These are phyloP conservation scores for Moesziomyces antarcticus DNA, from an alignment of 1,284 basidiomycete species.

Conservation along the genomic window DNA sequence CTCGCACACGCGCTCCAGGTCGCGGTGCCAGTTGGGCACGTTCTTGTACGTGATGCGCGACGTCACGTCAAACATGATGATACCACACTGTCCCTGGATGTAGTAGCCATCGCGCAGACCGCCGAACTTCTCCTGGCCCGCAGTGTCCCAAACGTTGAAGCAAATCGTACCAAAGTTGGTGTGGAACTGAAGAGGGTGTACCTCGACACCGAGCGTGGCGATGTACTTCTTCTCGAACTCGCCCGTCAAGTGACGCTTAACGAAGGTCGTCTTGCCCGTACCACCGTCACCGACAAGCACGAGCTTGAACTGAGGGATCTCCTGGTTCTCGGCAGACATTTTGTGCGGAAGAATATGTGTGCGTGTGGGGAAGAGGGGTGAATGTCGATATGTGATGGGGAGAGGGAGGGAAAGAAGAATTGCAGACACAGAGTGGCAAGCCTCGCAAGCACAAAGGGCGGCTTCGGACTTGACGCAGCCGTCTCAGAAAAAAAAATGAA, in stretches of 20 bases:
- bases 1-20: conserved; percentile 99
- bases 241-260: conserved; percentile 89
- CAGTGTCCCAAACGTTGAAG: conserved; percentile 99
- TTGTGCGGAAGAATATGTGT: conserved; percentile 2
- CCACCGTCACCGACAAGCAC: conserved; percentile 98
- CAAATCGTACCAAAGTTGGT: conserved; percentile 99
- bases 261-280: conserved; percentile 78
- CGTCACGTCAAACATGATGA: conserved; percentile 99
- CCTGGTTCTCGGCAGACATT: conserved; percentile 44
- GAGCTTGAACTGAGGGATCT: conserved; percentile 96
- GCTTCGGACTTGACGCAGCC: too few species aligned
- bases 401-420: not conserved
- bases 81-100: conserved; percentile 88
- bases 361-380: too few species aligned
- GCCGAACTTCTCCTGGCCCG: conserved; percentile 97
- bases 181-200: conserved; percentile 93
- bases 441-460: not conserved
- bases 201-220: conserved; percentile 98
- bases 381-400: too few species aligned
- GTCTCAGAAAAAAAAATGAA: too few species aligned
- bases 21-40: conserved; percentile 99
- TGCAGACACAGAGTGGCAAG: conserved; percentile 13
- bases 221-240: conserved; percentile 99
- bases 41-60: conserved; percentile 99
- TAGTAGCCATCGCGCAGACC: conserved; percentile 67